Conservation (phyloP, 805 yeast species). For the Metahyphopichia silvanorum region DNA sequence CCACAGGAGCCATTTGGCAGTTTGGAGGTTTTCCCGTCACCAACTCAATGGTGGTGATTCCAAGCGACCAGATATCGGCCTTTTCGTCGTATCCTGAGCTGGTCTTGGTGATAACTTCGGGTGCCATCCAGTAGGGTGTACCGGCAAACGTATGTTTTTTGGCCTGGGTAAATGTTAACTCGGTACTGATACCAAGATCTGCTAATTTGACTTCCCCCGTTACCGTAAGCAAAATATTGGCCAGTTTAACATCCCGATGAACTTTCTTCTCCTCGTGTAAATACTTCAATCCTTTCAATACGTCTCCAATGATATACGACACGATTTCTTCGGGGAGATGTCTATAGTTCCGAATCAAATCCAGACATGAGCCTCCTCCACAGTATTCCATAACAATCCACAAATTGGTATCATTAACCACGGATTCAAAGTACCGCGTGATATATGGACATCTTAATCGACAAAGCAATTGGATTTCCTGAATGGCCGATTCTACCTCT, state of each 20-base stretch:
- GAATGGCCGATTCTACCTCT: conserved; percentile 64
- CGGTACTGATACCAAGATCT: conserved; percentile 93
- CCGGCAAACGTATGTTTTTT: conserved; percentile 82
- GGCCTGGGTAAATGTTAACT: conserved; percentile 52
- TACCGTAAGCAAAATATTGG: conserved; percentile 74
- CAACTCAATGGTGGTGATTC: conserved; percentile 87
- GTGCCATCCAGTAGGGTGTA: conserved; percentile 99
- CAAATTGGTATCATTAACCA: conserved; percentile 61
- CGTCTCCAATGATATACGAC: conserved; percentile 59
- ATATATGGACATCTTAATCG: conserved; percentile 64
- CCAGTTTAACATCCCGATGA: conserved; percentile 89
- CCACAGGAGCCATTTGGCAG: conserved; percentile 69
- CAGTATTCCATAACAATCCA: conserved; percentile 95
- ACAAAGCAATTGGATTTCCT: conserved; percentile 76
- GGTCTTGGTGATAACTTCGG: conserved; percentile 70
- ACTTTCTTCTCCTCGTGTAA: conserved; percentile 73
- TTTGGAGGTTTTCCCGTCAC: conserved; percentile 81
- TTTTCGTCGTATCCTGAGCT: conserved; percentile 70
- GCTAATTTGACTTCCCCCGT: conserved; percentile 75
- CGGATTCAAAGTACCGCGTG: conserved; percentile 60
- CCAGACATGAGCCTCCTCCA: conserved; percentile 91
- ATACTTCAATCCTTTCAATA: conserved; percentile 69
- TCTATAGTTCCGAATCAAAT: conserved; percentile 56
- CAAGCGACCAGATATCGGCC: conserved; percentile 95
- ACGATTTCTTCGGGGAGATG: conserved; percentile 57